These are phyloP conservation scores for Chaetomium sp. DNA, from an alignment of 2,329 filamentous ascomycete genomes.

Conservation along the genomic window DNA sequence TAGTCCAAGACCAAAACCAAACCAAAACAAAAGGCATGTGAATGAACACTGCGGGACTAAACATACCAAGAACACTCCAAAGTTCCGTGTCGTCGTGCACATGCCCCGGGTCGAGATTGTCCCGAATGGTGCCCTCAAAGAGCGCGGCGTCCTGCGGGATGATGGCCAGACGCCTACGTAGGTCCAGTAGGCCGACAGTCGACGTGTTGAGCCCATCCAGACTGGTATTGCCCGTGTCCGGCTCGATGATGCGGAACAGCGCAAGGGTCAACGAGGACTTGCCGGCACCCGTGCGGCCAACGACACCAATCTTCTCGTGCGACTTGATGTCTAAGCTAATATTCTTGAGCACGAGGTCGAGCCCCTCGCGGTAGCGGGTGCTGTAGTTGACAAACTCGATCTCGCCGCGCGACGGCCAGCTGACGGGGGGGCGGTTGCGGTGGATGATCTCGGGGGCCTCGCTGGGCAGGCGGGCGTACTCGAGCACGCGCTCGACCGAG, in stretches of 20 bases:
- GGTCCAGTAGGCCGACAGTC: conserved; percentile 79
- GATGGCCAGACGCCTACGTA: conserved; percentile 84
- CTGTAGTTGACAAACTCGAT: conserved; percentile 92
- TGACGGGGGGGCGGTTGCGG: conserved; percentile 75
- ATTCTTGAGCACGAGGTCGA: conserved; percentile 90
- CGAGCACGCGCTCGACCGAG: conserved; percentile 92
- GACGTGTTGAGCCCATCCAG: conserved; percentile 90
- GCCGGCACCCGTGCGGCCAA: conserved; percentile 90
- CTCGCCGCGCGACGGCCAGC: conserved; percentile 85
- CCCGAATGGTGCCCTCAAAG: conserved; percentile 66
- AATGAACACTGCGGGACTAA: neutral
- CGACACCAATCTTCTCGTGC: conserved; percentile 96
- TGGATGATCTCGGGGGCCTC: conserved; percentile 93
- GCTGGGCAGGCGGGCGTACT: conserved; percentile 85
- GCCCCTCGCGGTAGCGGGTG: conserved; percentile 80
- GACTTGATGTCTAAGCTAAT: conserved; percentile 89
- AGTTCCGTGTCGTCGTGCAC: conserved; percentile 95
- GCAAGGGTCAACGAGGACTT: conserved; percentile 92
- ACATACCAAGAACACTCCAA: conserved; percentile 87
- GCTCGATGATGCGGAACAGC: conserved; percentile 92
- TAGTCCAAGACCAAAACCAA: conserved; percentile 28
- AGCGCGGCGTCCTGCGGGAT: conserved; percentile 96
- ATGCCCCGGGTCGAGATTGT: conserved; percentile 92
- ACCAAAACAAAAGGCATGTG: too few relatives aligned
- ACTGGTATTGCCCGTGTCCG: conserved; percentile 71